phyloP scores from a whole-genome alignment of 2,329 filamentous ascomycete species.

The Fusarium buxicola region DNA sequence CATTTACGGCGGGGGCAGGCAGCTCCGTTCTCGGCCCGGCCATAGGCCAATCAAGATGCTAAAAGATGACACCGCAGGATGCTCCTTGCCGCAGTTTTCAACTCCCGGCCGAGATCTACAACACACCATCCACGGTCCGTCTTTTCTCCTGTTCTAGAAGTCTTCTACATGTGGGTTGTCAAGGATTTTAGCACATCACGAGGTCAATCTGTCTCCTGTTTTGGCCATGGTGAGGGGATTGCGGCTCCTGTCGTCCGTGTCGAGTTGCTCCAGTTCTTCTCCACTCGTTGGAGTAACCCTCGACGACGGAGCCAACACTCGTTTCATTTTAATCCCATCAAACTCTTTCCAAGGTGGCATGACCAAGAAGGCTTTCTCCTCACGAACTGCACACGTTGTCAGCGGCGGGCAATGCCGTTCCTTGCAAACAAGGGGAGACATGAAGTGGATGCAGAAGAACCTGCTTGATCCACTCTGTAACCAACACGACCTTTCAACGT shows the following conservation, averaged over 20 bases:
- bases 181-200: constrained; percentile 22
- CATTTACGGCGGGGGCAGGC: background rate
- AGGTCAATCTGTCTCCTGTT: background rate
- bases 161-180: constrained; percentile 21
- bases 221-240: background rate
- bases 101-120: constrained; percentile 25
- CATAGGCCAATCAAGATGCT: constrained; percentile 9
- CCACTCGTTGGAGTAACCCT: background rate
- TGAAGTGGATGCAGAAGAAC: too few relatives aligned
- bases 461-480: too few relatives aligned
- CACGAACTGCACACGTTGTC: background rate
- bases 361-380: constrained; percentile 2
- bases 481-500: too few relatives aligned
- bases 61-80: background rate
- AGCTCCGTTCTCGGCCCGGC: constrained; percentile 21
- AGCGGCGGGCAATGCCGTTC: too few relatives aligned
- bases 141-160: constrained; percentile 34
- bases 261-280: background rate
- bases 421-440: too few relatives aligned
- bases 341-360: background rate
- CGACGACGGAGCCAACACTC: too few relatives aligned
- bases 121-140: constrained; percentile 11
- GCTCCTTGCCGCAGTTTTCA: background rate
- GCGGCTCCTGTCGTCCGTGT: background rate
- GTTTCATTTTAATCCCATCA: too few relatives aligned